Evolutionary conservation across 257 asterid genomes (phyloP).

Genomic region (Cinchona pubescens): DNA sequence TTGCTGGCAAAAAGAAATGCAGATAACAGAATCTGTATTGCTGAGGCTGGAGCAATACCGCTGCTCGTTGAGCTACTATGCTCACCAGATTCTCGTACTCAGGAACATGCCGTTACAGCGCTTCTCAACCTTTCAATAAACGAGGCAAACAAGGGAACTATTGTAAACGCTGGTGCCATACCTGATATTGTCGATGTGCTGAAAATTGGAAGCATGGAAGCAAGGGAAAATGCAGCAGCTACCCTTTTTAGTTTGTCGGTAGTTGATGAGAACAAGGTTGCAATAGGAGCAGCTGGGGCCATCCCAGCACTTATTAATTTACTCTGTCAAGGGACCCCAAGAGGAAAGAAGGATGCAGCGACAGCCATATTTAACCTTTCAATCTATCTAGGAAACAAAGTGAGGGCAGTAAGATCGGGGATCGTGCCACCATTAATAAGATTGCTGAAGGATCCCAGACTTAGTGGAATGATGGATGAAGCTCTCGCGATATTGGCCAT

Average conservation of each 20-base stretch:
- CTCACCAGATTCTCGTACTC: slow-evolving; percentile 70
- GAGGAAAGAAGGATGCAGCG: slow-evolving; percentile 96
- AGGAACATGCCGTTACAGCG: slow-evolving; percentile 90
- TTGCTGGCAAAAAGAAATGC: slow-evolving; percentile 92
- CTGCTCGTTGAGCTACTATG: slow-evolving; percentile 71
- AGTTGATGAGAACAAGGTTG: slow-evolving; percentile 85
- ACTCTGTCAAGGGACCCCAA: slow-evolving; percentile 74
- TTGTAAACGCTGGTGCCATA: slow-evolving; percentile 85
- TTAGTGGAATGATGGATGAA: slow-evolving; percentile 96
- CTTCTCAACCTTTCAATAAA: slow-evolving; percentile 90
- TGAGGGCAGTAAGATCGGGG: slow-evolving; percentile 80
- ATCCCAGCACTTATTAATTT: slow-evolving; percentile 82
- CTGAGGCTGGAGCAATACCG: slow-evolving; percentile 94
- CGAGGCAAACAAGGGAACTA: slow-evolving; percentile 78
- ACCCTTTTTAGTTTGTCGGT: slow-evolving; percentile 91
- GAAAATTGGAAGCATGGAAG: slow-evolving; percentile 78
- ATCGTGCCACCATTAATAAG: slow-evolving; percentile 74
- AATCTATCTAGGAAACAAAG: slow-evolving; percentile 85
- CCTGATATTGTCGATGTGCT: slow-evolving; percentile 79
- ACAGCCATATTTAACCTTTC: slow-evolving; percentile 91
- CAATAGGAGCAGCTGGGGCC: slow-evolving; percentile 91
- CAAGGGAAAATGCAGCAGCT: slow-evolving; percentile 91
- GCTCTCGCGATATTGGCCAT: slow-evolving; percentile 82
- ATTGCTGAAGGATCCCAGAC: slow-evolving; percentile 77
- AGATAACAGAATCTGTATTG: slow-evolving; percentile 85